Conservation (phyloP, 2,329 filamentous ascomycete species). For the Cordyceps cicadae region DNA sequence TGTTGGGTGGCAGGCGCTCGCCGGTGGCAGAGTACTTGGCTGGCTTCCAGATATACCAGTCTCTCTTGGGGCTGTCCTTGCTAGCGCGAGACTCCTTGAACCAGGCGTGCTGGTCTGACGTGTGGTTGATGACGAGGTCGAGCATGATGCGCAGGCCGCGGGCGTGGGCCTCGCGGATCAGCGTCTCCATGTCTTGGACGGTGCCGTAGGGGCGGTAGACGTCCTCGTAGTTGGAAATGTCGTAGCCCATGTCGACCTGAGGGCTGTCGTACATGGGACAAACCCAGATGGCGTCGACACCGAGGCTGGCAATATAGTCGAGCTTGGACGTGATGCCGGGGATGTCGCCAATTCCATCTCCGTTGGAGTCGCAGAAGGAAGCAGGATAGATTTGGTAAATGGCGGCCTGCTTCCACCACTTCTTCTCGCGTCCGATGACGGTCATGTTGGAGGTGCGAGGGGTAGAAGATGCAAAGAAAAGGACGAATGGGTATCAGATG, state of each 20-base stretch:
- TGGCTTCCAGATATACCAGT: slow-evolving; percentile 59
- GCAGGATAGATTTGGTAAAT: slow-evolving; percentile 54
- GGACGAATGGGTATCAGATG: not conserved
- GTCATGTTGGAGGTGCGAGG: slow-evolving; percentile 16
- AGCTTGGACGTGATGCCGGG: slow-evolving; percentile 55
- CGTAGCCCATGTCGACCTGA: slow-evolving; percentile 63
- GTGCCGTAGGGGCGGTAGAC: slow-evolving; percentile 60
- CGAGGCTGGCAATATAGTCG: slow-evolving; percentile 52
- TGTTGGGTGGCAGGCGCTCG: slow-evolving; percentile 61
- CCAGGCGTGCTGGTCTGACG: slow-evolving; percentile 63
- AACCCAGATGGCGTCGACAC: slow-evolving; percentile 58
- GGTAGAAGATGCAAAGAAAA: not conserved
- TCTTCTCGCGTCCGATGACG: slow-evolving; percentile 15
- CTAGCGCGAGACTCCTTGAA: slow-evolving; percentile 58
- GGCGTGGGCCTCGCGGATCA: slow-evolving; percentile 52
- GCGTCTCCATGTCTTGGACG: slow-evolving; percentile 53
- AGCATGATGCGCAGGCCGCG: slow-evolving; percentile 63
- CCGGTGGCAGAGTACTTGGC: slow-evolving; percentile 47
- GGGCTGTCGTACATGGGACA: slow-evolving; percentile 59
- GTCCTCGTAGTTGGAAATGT: slow-evolving; percentile 58
- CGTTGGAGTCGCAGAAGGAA: slow-evolving; percentile 49
- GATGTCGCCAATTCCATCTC: slow-evolving; percentile 53
- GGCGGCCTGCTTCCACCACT: slow-evolving; percentile 50
- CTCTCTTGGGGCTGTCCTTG: slow-evolving; percentile 53
- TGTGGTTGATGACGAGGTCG: slow-evolving; percentile 73